phyloP scores from a whole-genome alignment of 106 monocot genomes.

The Allium cepa region DNA sequence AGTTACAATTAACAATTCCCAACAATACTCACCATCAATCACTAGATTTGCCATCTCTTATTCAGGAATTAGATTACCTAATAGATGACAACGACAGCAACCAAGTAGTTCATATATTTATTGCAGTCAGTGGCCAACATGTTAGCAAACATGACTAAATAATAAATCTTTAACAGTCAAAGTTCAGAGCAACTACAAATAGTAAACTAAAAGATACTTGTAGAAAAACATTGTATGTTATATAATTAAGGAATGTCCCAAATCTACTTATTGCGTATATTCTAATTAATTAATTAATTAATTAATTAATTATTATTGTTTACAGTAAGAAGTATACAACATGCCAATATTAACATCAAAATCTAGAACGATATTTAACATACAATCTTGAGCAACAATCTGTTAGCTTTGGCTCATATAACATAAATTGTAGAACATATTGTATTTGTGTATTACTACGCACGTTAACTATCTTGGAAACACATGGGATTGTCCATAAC shows the following conservation, averaged over 20 bases:
- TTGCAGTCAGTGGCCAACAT: background rate
- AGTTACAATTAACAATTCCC: background rate
- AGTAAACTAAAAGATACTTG: background rate
- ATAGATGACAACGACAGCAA: background rate
- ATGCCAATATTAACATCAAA: background rate
- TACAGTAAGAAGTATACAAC: background rate
- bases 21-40: background rate
- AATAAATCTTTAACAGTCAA: background rate
- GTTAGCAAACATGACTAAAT: no score
- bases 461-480: no score
- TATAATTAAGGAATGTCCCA: conserved; percentile 3
- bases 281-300: background rate
- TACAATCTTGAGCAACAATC: background rate
- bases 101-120: background rate
- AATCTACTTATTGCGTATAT: conserved; percentile 2
- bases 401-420: background rate
- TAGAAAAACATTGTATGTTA: background rate
- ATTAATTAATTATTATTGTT: background rate
- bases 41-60: background rate
- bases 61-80: conserved; percentile 8
- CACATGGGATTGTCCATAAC: no score
- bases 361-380: background rate
- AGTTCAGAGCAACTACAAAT: background rate
- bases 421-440: background rate
- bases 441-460: no score